A percentile compares a stretch with the other conserved stretches of the same genome.
Evolutionary conservation across 306 rosid genomes (phyloP).

Genomic region (Sindora glabra): DNA sequence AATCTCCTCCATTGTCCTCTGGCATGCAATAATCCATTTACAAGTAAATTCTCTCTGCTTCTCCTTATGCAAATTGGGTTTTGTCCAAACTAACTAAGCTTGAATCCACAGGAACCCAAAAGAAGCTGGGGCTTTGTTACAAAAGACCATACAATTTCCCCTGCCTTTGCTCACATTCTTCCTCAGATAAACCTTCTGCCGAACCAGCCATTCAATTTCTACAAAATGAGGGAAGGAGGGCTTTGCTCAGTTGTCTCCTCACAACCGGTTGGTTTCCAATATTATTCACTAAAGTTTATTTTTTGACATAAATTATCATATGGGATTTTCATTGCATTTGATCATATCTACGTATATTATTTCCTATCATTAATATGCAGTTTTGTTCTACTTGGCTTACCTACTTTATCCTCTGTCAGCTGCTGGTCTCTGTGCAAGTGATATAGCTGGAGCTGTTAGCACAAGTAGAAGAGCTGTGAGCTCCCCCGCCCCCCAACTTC

Average conservation of each 20-base stretch:
- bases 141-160: constrained; percentile 27
- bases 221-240: constrained; percentile 65
- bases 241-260: constrained; percentile 51
- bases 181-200: constrained; percentile 15
- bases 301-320: background rate
- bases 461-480: constrained; percentile 63
- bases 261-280: constrained; percentile 44
- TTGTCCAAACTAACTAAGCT: constrained; percentile 13
- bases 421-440: constrained; percentile 31
- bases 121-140: constrained; percentile 19
- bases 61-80: constrained; percentile 7
- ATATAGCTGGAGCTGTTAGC: constrained; percentile 50
- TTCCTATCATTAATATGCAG: no score
- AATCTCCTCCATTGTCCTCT: constrained; percentile 39
- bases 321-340: background rate
- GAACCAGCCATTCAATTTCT: constrained; percentile 27
- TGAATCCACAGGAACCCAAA: constrained; percentile 53
- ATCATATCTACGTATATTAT: background rate
- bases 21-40: constrained; percentile 23
- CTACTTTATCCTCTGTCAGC: constrained; percentile 17
- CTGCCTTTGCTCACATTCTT: constrained; percentile 46
- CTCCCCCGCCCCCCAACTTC: background rate
- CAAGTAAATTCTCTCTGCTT: constrained; percentile 42
- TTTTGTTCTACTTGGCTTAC: background rate
- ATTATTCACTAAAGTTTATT: background rate